Evolutionary conservation across 2,329 filamentous ascomycete genomes (phyloP).

Genomic region (Epichloe hybrida): DNA sequence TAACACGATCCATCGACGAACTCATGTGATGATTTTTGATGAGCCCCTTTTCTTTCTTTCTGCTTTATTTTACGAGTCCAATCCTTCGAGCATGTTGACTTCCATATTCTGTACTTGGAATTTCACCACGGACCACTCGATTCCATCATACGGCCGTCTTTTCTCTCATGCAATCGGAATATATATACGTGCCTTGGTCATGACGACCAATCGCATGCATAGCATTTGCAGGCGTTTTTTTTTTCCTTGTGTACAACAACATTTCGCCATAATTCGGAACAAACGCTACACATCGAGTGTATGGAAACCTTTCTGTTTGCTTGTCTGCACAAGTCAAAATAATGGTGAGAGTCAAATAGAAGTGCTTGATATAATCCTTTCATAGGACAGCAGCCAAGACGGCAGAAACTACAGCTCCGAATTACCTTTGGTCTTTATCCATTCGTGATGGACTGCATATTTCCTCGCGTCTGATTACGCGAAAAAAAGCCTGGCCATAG

Average conservation of each 20-base stretch:
- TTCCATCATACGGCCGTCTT: neutral
- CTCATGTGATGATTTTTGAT: slow-evolving; percentile 40
- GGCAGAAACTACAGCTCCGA: neutral
- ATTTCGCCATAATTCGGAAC: neutral
- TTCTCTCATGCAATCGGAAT: neutral
- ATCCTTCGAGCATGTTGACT: neutral
- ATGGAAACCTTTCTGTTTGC: neutral
- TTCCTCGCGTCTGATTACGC: neutral
- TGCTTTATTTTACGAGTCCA: neutral
- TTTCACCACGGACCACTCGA: neutral
- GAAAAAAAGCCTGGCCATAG: slow-evolving; percentile 9
- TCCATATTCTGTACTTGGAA: neutral
- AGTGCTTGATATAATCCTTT: too few relatives aligned
- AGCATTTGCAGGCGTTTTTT: slow-evolving; percentile 4
- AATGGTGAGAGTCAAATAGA: neutral
- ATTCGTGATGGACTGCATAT: neutral
- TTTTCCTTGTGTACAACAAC: neutral
- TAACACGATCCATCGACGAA: slow-evolving; percentile 66
- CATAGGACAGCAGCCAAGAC: too few relatives aligned
- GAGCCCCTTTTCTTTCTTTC: neutral
- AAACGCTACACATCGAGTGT: neutral
- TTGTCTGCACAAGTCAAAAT: neutral
- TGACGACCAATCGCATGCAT: neutral
- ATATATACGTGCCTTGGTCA: neutral
- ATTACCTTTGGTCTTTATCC: neutral